phyloP scores from a whole-genome alignment of 129 eudicot species.

The Deinandra increscens region DNA sequence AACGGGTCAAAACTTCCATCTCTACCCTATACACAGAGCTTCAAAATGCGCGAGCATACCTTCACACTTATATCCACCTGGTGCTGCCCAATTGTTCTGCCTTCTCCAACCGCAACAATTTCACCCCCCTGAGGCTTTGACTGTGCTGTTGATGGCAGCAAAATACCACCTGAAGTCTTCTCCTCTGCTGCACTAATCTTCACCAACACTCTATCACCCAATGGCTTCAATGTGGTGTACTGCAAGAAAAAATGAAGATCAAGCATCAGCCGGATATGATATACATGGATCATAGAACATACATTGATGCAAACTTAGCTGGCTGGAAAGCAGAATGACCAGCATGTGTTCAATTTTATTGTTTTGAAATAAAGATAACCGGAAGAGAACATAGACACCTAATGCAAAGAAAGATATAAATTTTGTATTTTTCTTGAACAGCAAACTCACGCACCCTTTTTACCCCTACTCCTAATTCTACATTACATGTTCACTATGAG shows the following conservation, averaged over 20 bases:
- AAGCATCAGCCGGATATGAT: neutral
- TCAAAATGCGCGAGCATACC: slow-evolving; percentile 36
- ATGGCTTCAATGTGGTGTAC: slow-evolving; percentile 86
- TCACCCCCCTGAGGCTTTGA: slow-evolving; percentile 85
- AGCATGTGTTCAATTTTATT: neutral
- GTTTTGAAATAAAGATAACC: slow-evolving; percentile 3
- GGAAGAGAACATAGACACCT: neutral
- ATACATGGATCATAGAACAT: slow-evolving; percentile 4
- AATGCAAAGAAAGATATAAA: neutral
- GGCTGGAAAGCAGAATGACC: neutral
- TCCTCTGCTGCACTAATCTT: slow-evolving; percentile 75
- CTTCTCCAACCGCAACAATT: slow-evolving; percentile 92
- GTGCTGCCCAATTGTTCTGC: slow-evolving; percentile 65
- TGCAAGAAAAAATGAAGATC: slow-evolving; percentile 1
- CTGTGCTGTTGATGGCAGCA: slow-evolving; percentile 71
- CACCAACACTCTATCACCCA: slow-evolving; percentile 81
- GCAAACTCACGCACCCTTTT: too few species aligned
- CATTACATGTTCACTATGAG: too few species aligned
- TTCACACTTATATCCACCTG: slow-evolving; percentile 55
- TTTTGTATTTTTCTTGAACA: too few species aligned
- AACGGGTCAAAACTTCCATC: neutral
- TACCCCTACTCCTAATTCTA: too few species aligned
- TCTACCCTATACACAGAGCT: neutral
- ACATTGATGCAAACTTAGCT: neutral
- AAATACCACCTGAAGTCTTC: slow-evolving; percentile 73